Conservation (phyloP, 129 eudicot genomes). For the Mikania micrantha region DNA sequence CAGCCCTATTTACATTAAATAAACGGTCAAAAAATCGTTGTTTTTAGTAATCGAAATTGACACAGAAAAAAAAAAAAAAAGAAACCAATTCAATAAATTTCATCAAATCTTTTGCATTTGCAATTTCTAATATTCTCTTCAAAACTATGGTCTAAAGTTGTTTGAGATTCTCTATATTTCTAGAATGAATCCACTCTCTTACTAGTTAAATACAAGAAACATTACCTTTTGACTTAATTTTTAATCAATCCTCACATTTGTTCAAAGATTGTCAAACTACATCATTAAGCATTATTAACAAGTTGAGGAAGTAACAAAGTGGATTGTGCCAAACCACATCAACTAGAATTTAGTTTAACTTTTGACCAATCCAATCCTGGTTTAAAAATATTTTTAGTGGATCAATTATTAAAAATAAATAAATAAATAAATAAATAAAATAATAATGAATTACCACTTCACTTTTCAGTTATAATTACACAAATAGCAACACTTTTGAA, state of each 20-base stretch:
- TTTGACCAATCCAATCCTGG: not conserved
- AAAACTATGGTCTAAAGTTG: not conserved
- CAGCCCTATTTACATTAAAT: too few species aligned
- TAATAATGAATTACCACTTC: not conserved
- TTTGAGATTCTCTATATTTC: not conserved
- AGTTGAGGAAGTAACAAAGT: not conserved
- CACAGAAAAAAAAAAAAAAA: too few species aligned
- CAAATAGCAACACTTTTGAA: not conserved
- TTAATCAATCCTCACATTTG: not conserved
- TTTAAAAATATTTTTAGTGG: not conserved
- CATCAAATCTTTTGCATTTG: too few species aligned
- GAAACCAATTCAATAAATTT: too few species aligned
- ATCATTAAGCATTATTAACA: not conserved
- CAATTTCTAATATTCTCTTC: not conserved
- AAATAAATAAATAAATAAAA: not conserved
- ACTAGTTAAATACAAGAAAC: not conserved
- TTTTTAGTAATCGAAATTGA: too few species aligned
- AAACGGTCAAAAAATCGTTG: too few species aligned
- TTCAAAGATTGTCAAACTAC: not conserved
- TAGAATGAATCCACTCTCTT: not conserved
- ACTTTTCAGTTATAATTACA: not conserved
- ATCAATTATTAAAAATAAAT: not conserved
- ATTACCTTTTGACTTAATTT: not conserved
- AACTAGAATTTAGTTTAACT: not conserved
- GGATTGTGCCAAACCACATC: not conserved